Conservation (phyloP, 148 eudicot genomes). For the Diospyros lotus region DNA sequence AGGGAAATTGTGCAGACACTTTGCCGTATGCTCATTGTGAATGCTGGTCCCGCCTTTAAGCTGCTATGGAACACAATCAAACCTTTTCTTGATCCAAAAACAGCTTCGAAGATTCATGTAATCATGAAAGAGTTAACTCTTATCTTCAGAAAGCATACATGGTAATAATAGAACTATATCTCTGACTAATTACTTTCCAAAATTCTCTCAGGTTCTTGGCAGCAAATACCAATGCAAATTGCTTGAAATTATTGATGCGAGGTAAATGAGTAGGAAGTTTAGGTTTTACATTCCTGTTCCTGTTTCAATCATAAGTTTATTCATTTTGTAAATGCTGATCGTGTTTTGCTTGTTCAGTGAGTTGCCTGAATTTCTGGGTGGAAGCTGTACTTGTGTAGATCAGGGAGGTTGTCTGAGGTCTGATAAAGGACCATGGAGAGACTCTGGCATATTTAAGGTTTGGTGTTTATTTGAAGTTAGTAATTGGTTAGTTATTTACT, state of each 20-base stretch:
- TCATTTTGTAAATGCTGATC: neutral
- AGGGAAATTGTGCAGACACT: conserved; percentile 54
- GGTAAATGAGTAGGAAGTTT: conserved; percentile 31
- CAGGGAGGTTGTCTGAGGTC: conserved; percentile 82
- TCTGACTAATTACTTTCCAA: conserved; percentile 1
- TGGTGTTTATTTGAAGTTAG: conserved; percentile 1
- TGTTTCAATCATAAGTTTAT: neutral
- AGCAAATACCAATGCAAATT: conserved; percentile 69
- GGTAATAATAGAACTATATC: neutral
- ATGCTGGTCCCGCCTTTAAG: conserved; percentile 83
- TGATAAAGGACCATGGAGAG: conserved; percentile 87
- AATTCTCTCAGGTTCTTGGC: conserved; percentile 61
- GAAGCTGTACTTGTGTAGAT: conserved; percentile 66
- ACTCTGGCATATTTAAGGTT: conserved; percentile 62
- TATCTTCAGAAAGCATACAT: neutral
- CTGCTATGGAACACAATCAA: conserved; percentile 65
- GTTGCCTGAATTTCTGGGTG: conserved; percentile 81
- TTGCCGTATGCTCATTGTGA: conserved; percentile 67
- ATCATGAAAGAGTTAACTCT: conserved; percentile 12
- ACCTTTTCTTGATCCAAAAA: conserved; percentile 70
- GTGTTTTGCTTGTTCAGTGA: conserved; percentile 43
- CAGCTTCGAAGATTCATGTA: conserved; percentile 80
- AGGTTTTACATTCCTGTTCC: neutral
- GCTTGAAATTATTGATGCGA: conserved; percentile 67
- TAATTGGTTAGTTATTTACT: neutral